Conservation (phyloP, 768 basidiomycete genomes). For the Termitomyces sp. region DNA sequence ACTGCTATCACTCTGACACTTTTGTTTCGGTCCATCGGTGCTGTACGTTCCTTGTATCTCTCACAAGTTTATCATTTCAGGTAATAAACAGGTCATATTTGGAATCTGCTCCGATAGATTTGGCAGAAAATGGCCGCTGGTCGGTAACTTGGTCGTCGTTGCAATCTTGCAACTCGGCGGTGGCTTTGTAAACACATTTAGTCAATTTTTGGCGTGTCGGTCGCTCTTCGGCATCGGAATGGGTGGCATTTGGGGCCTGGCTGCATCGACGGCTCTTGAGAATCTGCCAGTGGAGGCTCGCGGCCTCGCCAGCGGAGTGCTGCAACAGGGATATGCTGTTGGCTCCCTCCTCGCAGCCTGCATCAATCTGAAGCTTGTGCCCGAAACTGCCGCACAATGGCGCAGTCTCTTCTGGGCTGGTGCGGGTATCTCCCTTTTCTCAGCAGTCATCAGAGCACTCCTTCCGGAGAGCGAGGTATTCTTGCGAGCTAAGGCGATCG, state of each 20-base stretch:
- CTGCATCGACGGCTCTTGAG: slow-evolving; percentile 79
- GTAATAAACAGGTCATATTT: slow-evolving; percentile 49
- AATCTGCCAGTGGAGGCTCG: slow-evolving; percentile 84
- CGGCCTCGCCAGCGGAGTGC: slow-evolving; percentile 76
- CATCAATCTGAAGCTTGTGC: slow-evolving; percentile 67
- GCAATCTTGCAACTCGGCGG: slow-evolving; percentile 70
- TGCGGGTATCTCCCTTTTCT: slow-evolving; percentile 60
- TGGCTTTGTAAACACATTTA: slow-evolving; percentile 74
- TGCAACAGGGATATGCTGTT: slow-evolving; percentile 87
- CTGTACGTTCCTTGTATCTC: slow-evolving; percentile 31
- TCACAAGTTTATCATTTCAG: slow-evolving; percentile 10
- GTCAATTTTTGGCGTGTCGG: slow-evolving; percentile 75
- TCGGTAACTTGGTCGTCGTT: slow-evolving; percentile 68
- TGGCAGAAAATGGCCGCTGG: slow-evolving; percentile 92
- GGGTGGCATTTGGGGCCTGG: slow-evolving; percentile 88
- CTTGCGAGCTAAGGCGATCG: slow-evolving; percentile 53
- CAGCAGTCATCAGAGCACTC: slow-evolving; percentile 56
- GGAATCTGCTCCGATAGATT: slow-evolving; percentile 84
- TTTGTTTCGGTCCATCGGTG: slow-evolving; percentile 81
- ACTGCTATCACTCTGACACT: slow-evolving; percentile 88
- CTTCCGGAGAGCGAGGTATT: slow-evolving; percentile 80
- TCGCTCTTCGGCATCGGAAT: slow-evolving; percentile 83
- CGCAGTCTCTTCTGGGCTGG: slow-evolving; percentile 79
- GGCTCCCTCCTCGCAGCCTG: slow-evolving; percentile 82
- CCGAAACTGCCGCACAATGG: slow-evolving; percentile 48